phyloP scores from a whole-genome alignment of 2,329 filamentous ascomycete species.

The Diaporthe sp. region DNA sequence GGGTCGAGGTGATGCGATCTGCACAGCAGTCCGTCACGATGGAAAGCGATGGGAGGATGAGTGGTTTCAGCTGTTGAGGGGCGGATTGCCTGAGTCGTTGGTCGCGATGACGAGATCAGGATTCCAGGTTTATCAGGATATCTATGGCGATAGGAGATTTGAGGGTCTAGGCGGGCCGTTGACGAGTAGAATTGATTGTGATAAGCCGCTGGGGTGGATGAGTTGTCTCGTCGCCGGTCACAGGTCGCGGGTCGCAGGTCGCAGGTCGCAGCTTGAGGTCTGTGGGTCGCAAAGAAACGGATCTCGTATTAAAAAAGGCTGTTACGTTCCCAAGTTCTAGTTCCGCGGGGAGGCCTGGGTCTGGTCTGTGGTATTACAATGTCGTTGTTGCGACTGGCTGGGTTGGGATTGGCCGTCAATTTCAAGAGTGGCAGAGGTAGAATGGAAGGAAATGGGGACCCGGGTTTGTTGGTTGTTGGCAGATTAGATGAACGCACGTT shows the following conservation, averaged over 20 bases:
- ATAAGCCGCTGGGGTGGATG: slow-evolving; percentile 30
- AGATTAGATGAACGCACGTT: slow-evolving; percentile 26
- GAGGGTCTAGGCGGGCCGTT: slow-evolving; percentile 25
- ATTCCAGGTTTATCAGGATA: slow-evolving; percentile 9
- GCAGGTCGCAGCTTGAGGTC: slow-evolving; percentile 36
- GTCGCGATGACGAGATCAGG: slow-evolving; percentile 7
- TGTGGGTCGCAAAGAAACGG: slow-evolving; percentile 32
- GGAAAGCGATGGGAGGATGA: neutral
- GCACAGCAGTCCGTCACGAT: slow-evolving; percentile 29
- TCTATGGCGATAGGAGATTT: slow-evolving; percentile 20
- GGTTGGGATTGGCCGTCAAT: neutral
- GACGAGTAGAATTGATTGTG: slow-evolving; percentile 28
- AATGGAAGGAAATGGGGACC: neutral
- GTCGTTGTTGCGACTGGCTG: neutral
- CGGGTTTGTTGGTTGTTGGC: slow-evolving; percentile 12
- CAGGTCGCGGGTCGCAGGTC: slow-evolving; percentile 8
- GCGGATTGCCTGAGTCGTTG: neutral
- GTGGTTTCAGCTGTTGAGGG: neutral
- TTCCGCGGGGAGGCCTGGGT: slow-evolving; percentile 27
- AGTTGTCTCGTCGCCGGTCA: slow-evolving; percentile 20
- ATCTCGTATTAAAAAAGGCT: slow-evolving; percentile 34
- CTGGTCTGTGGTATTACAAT: slow-evolving; percentile 20
- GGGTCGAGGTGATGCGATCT: slow-evolving; percentile 33
- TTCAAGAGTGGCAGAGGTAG: slow-evolving; percentile 15
- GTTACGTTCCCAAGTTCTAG: slow-evolving; percentile 17